phyloP scores from a whole-genome alignment of 2,329 filamentous ascomycete genomes.

The Alternaria sp. region DNA sequence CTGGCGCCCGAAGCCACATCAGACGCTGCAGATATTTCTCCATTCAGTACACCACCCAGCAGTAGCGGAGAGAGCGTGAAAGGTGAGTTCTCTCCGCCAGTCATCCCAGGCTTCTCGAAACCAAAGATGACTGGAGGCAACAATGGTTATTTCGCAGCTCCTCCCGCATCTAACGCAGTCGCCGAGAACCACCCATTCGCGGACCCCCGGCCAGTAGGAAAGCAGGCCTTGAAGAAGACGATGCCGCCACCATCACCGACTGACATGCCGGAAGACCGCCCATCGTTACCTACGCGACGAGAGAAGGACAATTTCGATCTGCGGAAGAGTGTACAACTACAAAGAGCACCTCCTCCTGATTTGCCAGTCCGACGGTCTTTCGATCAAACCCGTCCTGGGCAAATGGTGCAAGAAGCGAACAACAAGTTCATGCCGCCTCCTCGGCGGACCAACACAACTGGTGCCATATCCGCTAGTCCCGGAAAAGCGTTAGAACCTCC shows the following conservation, averaged over 20 bases:
- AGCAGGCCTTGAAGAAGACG: conserved; percentile 25
- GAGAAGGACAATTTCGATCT: conserved; percentile 44
- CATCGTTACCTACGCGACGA: conserved; percentile 56
- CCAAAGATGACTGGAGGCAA: conserved; percentile 26
- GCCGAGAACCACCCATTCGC: conserved; percentile 31
- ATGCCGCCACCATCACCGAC: conserved; percentile 22
- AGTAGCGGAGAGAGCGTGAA: conserved; percentile 69
- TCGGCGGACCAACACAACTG: conserved; percentile 42
- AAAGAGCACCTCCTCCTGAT: conserved; percentile 39
- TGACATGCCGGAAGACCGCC: conserved; percentile 54
- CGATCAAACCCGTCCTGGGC: conserved; percentile 40
- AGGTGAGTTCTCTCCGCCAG: conserved; percentile 30
- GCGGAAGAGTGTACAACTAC: conserved; percentile 43
- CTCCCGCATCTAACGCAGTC: conserved; percentile 38
- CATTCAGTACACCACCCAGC: conserved; percentile 85
- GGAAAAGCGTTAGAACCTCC: conserved; percentile 39
- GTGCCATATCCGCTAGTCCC: conserved; percentile 4
- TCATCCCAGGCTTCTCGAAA: conserved; percentile 32
- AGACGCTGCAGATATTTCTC: conserved; percentile 66
- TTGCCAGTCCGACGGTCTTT: conserved; percentile 46
- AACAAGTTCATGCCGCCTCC: conserved; percentile 43
- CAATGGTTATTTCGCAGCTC: conserved; percentile 43
- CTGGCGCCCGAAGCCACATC: conserved; percentile 51
- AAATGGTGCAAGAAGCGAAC: conserved; percentile 31
- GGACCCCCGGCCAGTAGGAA: conserved; percentile 27